Percentiles rank a stretch among this genome's conserved stretches.
These are phyloP conservation scores for Penicillium flavigenum DNA, from an alignment of 495 filamentous ascomycete species.

Conservation along the genomic window DNA sequence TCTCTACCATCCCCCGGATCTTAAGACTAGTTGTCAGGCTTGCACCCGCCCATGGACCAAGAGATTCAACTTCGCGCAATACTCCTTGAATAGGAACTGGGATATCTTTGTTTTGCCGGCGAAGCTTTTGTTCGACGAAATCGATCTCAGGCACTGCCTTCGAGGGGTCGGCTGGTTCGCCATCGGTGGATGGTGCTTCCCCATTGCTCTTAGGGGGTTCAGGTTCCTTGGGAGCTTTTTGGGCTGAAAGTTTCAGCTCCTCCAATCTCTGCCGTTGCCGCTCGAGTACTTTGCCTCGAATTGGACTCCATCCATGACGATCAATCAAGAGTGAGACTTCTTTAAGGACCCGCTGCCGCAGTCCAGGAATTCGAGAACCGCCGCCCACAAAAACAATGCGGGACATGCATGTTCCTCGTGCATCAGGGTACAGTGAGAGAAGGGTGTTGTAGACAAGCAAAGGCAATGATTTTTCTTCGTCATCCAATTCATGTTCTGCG, in stretches of 20 bases:
- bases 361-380: slow-evolving; percentile 72
- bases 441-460: slow-evolving; percentile 74
- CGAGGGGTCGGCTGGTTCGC: slow-evolving; percentile 34
- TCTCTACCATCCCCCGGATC: slow-evolving; percentile 72
- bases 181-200: slow-evolving; percentile 41
- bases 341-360: slow-evolving; percentile 74
- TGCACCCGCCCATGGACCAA: slow-evolving; percentile 87
- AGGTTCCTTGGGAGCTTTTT: slow-evolving; percentile 20
- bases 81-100: slow-evolving; percentile 53
- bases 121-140: slow-evolving; percentile 63
- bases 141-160: slow-evolving; percentile 48
- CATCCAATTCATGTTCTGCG: slow-evolving; percentile 63
- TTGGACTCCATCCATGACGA: slow-evolving; percentile 71
- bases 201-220: slow-evolving; percentile 19
- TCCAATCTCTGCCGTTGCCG: slow-evolving; percentile 53
- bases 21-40: slow-evolving; percentile 79
- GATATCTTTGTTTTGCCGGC: slow-evolving; percentile 47
- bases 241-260: slow-evolving; percentile 40
- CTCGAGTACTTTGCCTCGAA: slow-evolving; percentile 61
- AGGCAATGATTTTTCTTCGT: slow-evolving; percentile 77
- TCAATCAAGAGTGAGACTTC: slow-evolving; percentile 67
- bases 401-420: slow-evolving; percentile 81
- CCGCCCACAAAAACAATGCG: slow-evolving; percentile 88
- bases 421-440: slow-evolving; percentile 73
- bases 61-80: slow-evolving; percentile 73